phyloP scores from a whole-genome alignment of 208 protist genomes.

The Histomonas meleagridis region DNA sequence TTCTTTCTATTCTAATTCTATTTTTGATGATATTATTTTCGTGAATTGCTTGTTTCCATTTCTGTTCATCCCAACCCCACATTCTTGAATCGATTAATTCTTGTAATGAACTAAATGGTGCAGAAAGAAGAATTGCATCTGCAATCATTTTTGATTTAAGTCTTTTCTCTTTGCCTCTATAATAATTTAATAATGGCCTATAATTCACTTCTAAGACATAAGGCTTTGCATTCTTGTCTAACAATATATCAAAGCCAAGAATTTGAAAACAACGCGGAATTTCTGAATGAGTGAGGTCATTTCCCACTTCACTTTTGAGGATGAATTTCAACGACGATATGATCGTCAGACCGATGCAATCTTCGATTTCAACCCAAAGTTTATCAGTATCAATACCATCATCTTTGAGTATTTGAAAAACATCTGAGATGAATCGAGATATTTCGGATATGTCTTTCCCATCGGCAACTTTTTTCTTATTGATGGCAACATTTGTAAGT shows the following conservation, averaged over 20 bases:
- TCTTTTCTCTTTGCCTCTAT: background rate
- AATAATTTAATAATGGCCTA: background rate
- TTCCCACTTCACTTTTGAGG: background rate
- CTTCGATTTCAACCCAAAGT: background rate
- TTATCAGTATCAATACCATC: background rate
- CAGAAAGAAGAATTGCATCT: background rate
- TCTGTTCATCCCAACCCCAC: too few species aligned
- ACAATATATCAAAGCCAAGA: slow-evolving; percentile 25
- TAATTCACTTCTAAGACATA: slow-evolving; percentile 4
- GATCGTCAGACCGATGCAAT: background rate
- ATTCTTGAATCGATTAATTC: background rate
- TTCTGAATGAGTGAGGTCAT: background rate
- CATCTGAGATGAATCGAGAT: background rate
- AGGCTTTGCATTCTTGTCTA: background rate
- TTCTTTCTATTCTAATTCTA: too few species aligned
- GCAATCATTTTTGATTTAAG: slow-evolving; percentile 1
- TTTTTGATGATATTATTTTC: too few species aligned
- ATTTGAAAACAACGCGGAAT: slow-evolving; percentile 8
- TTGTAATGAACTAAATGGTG: background rate
- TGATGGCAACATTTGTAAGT: slow-evolving; percentile 19
- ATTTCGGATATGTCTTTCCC: background rate
- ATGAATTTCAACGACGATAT: background rate
- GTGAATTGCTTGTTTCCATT: too few species aligned
- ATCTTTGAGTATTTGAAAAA: background rate
- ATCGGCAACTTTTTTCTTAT: background rate